Percentiles rank a stretch among this genome's conserved stretches.
These are phyloP conservation scores for Trichoderma koningii DNA, from an alignment of 2,329 filamentous ascomycete species.

Conservation along the genomic window DNA sequence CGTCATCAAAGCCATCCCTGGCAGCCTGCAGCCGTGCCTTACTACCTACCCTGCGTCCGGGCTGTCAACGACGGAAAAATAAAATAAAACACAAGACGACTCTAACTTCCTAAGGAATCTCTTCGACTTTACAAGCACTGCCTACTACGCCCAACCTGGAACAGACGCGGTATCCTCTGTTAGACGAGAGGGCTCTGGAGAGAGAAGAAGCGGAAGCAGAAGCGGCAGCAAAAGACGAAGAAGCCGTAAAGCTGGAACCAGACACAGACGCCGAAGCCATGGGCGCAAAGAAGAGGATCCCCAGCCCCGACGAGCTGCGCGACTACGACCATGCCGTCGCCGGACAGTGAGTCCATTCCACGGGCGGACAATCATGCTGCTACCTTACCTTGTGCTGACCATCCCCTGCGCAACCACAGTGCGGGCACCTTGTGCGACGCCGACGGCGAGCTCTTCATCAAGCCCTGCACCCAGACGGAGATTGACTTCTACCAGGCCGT, in stretches of 20 bases:
- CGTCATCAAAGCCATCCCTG: neutral
- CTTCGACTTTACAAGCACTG: no score
- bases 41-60: neutral
- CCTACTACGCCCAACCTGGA: no score
- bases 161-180: no score
- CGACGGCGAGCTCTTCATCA: constrained; percentile 85
- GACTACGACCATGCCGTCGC: constrained; percentile 77
- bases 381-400: constrained; percentile 7
- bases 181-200: neutral
- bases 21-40: constrained; percentile 19
- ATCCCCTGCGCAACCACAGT: constrained; percentile 49
- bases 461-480: constrained; percentile 85
- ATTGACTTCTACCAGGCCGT: constrained; percentile 82
- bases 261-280: constrained; percentile 1
- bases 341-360: constrained; percentile 68
- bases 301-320: constrained; percentile 62
- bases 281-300: constrained; percentile 40
- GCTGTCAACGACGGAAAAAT: neutral
- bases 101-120: no score
- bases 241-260: neutral
- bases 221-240: neutral
- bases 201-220: neutral
- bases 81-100: no score
- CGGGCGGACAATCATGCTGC: neutral
- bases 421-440: constrained; percentile 86